Conservation (phyloP, 1,284 basidiomycete species). For the Exsudoporus floridanus region DNA sequence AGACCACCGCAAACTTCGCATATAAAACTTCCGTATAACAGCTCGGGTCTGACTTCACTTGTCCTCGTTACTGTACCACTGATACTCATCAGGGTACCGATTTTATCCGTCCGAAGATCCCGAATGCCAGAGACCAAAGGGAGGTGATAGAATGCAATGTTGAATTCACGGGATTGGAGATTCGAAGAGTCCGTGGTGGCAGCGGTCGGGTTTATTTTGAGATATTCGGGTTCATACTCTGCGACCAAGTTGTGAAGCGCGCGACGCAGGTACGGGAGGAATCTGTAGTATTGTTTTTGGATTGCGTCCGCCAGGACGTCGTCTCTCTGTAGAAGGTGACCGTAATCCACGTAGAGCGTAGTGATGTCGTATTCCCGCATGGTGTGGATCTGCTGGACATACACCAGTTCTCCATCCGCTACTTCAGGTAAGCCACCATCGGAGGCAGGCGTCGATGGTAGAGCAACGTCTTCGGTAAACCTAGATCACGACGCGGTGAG, state of each 20-base stretch:
- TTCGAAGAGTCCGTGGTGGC: constrained; percentile 81
- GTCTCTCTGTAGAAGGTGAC: constrained; percentile 86
- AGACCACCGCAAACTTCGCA: constrained; percentile 87
- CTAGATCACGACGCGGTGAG: constrained; percentile 41
- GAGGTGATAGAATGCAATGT: constrained; percentile 95
- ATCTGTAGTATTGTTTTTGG: constrained; percentile 93
- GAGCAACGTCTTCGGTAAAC: constrained; percentile 76
- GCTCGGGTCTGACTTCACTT: constrained; percentile 94
- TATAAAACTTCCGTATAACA: constrained; percentile 91
- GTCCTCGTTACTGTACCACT: constrained; percentile 97
- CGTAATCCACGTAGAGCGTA: constrained; percentile 95
- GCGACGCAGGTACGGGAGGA: constrained; percentile 90
- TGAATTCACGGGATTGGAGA: constrained; percentile 90
- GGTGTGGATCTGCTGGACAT: constrained; percentile 88
- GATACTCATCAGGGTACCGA: constrained; percentile 91
- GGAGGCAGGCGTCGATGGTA: constrained; percentile 74
- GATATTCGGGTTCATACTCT: constrained; percentile 87
- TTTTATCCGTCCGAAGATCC: constrained; percentile 90
- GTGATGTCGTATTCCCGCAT: constrained; percentile 93
- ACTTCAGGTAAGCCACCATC: constrained; percentile 59
- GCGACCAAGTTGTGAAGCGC: constrained; percentile 89
- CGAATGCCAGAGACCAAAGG: constrained; percentile 93
- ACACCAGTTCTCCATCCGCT: constrained; percentile 67
- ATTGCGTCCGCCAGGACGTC: constrained; percentile 93
- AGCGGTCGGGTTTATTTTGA: constrained; percentile 85